Conservation (phyloP, 495 filamentous ascomycete genomes). For the Aspergillus incahuasiensis region DNA sequence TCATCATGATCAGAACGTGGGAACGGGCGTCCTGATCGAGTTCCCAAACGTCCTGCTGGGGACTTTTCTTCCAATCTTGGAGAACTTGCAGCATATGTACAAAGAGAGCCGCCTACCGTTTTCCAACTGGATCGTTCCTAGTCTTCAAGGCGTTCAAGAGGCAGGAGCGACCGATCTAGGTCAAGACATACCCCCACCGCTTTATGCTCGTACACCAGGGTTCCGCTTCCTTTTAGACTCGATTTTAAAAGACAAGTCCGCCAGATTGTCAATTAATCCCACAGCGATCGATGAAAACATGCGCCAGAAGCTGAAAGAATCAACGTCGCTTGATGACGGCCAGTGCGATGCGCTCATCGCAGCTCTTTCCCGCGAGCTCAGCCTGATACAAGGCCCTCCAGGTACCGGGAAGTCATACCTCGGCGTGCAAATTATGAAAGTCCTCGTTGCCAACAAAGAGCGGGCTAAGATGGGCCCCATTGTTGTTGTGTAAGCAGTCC, state of each 20-base stretch:
- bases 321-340: slow-evolving; percentile 55
- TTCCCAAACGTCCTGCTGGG: slow-evolving; percentile 67
- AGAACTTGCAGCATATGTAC: slow-evolving; percentile 59
- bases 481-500: too few relatives aligned
- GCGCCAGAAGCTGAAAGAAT: too few relatives aligned
- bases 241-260: slow-evolving; percentile 32
- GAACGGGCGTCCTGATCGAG: slow-evolving; percentile 67
- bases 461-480: too few relatives aligned
- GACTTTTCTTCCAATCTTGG: slow-evolving; percentile 61
- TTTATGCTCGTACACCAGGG: slow-evolving; percentile 44
- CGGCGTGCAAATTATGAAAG: slow-evolving; percentile 56
- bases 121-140: slow-evolving; percentile 49
- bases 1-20: too few relatives aligned
- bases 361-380: slow-evolving; percentile 51
- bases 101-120: slow-evolving; percentile 53
- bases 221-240: slow-evolving; percentile 58
- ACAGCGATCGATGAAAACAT: too few relatives aligned
- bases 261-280: too few relatives aligned
- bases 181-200: slow-evolving; percentile 43
- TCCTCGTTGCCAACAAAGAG: slow-evolving; percentile 56
- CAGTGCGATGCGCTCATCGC: slow-evolving; percentile 55
- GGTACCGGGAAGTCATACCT: slow-evolving; percentile 73
- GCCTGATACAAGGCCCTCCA: slow-evolving; percentile 75
- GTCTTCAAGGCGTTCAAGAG: neutral
- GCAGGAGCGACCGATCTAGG: slow-evolving; percentile 10